Conservation (phyloP, 805 yeast genomes). For the Pichia heedii region DNA sequence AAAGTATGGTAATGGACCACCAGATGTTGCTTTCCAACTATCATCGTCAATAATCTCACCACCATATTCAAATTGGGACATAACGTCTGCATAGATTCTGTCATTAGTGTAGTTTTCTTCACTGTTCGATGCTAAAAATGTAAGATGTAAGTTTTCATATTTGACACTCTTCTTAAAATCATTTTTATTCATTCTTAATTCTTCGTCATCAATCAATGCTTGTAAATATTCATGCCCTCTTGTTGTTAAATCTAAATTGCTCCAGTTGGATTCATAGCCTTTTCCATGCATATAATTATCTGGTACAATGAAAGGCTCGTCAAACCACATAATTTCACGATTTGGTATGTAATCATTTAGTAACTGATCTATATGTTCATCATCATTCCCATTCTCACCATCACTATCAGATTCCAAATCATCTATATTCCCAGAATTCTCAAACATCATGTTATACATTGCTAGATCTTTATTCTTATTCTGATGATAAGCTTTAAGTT, state of each 20-base stretch:
- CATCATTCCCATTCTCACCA: neutral
- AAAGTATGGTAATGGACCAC: conserved; percentile 4
- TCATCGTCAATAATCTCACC: neutral
- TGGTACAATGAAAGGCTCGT: conserved; percentile 2
- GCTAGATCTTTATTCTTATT: no score
- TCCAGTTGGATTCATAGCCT: neutral
- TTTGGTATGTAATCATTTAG: neutral
- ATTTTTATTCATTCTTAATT: neutral
- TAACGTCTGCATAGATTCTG: neutral
- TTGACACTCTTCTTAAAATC: conserved; percentile 3
- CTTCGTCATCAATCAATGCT: conserved; percentile 3
- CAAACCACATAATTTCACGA: neutral
- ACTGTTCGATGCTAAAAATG: neutral
- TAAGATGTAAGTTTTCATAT: conserved; percentile 2
- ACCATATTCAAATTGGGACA: conserved; percentile 1
- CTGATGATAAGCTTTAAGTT: neutral
- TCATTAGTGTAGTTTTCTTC: neutral
- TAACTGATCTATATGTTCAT: neutral
- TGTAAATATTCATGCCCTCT: conserved; percentile 6
- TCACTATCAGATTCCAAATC: conserved; percentile 6
- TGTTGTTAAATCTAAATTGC: conserved; percentile 2
- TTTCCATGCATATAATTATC: neutral
- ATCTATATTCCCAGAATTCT: conserved; percentile 4
- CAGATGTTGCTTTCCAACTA: conserved; percentile 2
- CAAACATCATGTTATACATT: neutral